Conservation (phyloP, 1,284 basidiomycete species). For the Vanrija pseudolonga region DNA sequence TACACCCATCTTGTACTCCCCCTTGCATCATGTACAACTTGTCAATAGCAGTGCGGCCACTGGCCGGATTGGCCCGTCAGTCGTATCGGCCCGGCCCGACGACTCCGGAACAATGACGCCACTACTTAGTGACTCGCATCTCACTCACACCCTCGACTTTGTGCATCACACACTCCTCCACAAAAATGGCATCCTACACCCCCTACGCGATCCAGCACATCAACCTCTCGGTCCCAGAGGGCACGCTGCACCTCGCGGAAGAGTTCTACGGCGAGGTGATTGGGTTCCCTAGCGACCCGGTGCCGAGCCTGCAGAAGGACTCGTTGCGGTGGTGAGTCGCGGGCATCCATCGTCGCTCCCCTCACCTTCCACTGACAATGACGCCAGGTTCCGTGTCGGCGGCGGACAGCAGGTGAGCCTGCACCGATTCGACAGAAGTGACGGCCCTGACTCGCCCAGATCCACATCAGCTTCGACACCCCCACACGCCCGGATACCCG, state of each 20-base stretch:
- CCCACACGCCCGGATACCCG: constrained; percentile 2
- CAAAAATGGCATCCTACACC: constrained; percentile 9
- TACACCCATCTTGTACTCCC: too few species aligned
- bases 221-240: constrained; percentile 42
- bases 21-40: too few species aligned
- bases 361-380: not conserved
- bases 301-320: constrained; percentile 36
- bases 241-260: constrained; percentile 36
- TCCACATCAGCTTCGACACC: constrained; percentile 37
- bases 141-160: too few species aligned
- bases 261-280: constrained; percentile 45
- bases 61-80: too few species aligned
- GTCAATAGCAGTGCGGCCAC: too few species aligned
- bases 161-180: too few species aligned
- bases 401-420: constrained; percentile 34
- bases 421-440: not conserved
- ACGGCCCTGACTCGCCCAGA: constrained; percentile 15
- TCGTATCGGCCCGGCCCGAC: too few species aligned
- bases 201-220: constrained; percentile 41
- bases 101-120: too few species aligned
- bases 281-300: constrained; percentile 36
- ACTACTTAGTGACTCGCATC: too few species aligned
- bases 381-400: constrained; percentile 35
- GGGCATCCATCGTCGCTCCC: too few species aligned
- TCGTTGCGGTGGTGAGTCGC: constrained; percentile 33